Percentiles rank a stretch among this genome's conserved stretches.
Conservation (phyloP, 2,329 filamentous ascomycete species). For the Apiospora aurea region DNA sequence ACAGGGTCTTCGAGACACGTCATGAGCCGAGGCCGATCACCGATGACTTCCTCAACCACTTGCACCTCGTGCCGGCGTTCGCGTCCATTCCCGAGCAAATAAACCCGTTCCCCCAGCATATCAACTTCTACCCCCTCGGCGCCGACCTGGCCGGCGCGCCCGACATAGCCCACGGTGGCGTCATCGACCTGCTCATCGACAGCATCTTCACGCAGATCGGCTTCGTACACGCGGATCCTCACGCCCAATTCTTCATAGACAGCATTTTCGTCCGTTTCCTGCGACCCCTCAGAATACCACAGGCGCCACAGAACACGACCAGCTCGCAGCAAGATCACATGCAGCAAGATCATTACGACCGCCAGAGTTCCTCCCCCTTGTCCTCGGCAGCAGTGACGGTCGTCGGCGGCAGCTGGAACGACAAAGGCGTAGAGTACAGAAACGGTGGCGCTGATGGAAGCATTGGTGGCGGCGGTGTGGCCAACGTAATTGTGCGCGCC, state of each 20-base stretch:
- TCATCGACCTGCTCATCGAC: slow-evolving; percentile 5
- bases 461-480: not conserved
- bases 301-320: too few relatives aligned
- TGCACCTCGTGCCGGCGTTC: not conserved
- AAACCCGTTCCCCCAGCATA: slow-evolving; percentile 17
- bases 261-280: not conserved
- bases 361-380: not conserved
- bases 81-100: not conserved
- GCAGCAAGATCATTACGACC: not conserved
- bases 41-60: too few relatives aligned
- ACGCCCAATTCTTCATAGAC: slow-evolving; percentile 31
- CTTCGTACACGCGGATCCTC: slow-evolving; percentile 27
- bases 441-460: too few relatives aligned
- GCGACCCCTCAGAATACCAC: not conserved
- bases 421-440: not conserved
- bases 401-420: not conserved
- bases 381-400: not conserved
- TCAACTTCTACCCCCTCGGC: slow-evolving; percentile 19
- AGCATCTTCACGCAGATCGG: slow-evolving; percentile 7
- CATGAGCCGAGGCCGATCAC: not conserved
- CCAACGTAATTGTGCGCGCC: slow-evolving; percentile 8
- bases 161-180: not conserved
- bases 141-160: not conserved
- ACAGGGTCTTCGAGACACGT: not conserved
- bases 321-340: not conserved